Evolutionary conservation across 1,139 yeast species (phyloP).

Genomic region (Zygosaccharomyces pseudobailii): DNA sequence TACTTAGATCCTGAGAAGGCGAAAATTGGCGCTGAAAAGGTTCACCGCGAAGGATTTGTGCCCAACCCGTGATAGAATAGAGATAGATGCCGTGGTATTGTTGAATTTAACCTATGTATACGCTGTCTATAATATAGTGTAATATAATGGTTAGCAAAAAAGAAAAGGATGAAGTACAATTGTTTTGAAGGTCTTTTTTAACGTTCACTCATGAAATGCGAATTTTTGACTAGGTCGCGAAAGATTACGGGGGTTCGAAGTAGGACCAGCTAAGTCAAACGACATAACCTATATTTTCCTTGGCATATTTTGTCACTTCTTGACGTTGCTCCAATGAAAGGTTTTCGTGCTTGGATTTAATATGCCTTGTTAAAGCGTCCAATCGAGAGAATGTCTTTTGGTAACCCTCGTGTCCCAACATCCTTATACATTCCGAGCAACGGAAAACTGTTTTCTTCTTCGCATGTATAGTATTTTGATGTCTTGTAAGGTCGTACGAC

Average conservation of each 20-base stretch:
- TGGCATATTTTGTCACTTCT: constrained; percentile 67
- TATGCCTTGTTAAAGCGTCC: constrained; percentile 92
- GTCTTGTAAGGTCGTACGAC: constrained; percentile 90
- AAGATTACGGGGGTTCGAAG: neutral
- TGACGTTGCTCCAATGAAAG: constrained; percentile 64
- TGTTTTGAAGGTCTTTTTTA: neutral
- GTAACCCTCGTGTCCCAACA: constrained; percentile 38
- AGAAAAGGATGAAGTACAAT: neutral
- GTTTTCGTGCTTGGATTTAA: constrained; percentile 75
- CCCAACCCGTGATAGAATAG: constrained; percentile 18
- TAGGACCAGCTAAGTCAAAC: constrained; percentile 10
- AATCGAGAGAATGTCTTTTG: constrained; percentile 84
- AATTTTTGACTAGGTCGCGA: neutral
- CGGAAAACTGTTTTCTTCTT: constrained; percentile 78
- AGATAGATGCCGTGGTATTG: neutral
- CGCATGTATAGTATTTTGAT: constrained; percentile 95
- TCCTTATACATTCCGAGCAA: constrained; percentile 77
- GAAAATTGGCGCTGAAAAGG: constrained; percentile 56
- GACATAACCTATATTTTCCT: constrained; percentile 67
- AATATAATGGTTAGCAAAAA: neutral
- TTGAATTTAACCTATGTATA: constrained; percentile 2
- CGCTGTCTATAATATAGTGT: constrained; percentile 1
- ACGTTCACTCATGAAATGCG: neutral
- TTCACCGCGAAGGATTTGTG: constrained; percentile 53
- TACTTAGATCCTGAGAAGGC: constrained; percentile 73